phyloP scores from a whole-genome alignment of 345 rosid species.

The Jatropha curcas region DNA sequence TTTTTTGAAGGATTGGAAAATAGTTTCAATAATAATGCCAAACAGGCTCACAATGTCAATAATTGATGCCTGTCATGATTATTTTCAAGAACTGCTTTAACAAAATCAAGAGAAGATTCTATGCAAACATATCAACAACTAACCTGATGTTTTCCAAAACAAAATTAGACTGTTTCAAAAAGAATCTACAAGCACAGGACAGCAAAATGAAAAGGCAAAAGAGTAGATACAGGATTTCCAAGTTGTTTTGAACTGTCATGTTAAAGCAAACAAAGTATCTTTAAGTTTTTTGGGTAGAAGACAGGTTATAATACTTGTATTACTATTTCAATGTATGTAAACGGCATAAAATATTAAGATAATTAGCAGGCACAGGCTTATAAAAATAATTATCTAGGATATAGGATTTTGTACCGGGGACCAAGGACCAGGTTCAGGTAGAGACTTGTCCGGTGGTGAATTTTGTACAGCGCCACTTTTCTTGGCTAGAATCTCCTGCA shows the following conservation, averaged over 20 bases:
- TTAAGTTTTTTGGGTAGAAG: background rate
- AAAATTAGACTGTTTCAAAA: too few species aligned
- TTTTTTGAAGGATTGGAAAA: too few species aligned
- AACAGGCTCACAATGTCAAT: too few species aligned
- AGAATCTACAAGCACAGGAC: too few species aligned
- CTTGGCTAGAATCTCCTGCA: constrained; percentile 73
- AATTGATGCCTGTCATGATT: background rate
- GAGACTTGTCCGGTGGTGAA: constrained; percentile 76
- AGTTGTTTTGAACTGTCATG: too few species aligned
- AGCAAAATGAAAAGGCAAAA: too few species aligned
- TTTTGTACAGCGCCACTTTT: constrained; percentile 87
- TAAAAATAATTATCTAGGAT: background rate
- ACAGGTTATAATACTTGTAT: background rate
- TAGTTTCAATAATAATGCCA: too few species aligned
- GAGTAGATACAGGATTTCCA: too few species aligned
- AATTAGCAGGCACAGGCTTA: background rate
- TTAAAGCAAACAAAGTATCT: too few species aligned
- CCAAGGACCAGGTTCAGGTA: constrained; percentile 86
- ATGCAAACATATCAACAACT: background rate
- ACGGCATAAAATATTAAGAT: background rate
- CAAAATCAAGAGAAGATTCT: too few species aligned
- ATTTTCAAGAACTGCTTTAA: background rate
- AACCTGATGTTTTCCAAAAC: too few species aligned
- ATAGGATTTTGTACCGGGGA: constrained; percentile 70
- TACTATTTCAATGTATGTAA: background rate